A percentile compares a stretch with the other conserved stretches of the same genome.
These are phyloP conservation scores for Scheffersomyces amazonensis DNA, from an alignment of 805 yeast genomes.

Conservation along the genomic window DNA sequence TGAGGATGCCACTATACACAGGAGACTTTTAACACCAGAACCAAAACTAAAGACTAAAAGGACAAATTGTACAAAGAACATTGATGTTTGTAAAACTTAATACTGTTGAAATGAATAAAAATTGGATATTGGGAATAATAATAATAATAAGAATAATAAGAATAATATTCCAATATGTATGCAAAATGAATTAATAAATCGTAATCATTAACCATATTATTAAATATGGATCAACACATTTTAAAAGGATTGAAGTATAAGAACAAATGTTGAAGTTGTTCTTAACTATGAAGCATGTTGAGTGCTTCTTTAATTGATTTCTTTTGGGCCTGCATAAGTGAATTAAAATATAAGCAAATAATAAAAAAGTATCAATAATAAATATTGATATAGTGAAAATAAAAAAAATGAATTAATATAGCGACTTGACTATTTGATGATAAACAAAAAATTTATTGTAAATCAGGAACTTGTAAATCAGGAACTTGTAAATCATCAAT, in stretches of 20 bases:
- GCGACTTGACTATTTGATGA: background rate
- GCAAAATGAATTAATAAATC: constrained; percentile 1
- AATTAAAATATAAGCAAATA: constrained; percentile 8
- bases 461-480: constrained; percentile 2
- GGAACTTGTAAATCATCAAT: constrained; percentile 35
- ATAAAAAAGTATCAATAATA: constrained; percentile 1
- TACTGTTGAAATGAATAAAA: constrained; percentile 29
- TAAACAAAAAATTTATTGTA: background rate
- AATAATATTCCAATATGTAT: background rate
- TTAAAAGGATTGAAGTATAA: constrained; percentile 4
- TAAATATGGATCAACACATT: constrained; percentile 2
- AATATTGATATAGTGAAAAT: background rate
- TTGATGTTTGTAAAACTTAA: constrained; percentile 5
- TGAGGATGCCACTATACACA: constrained; percentile 48
- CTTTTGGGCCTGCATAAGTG: constrained; percentile 19
- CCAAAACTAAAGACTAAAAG: background rate
- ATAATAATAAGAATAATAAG: background rate
- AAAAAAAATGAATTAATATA: constrained; percentile 1
- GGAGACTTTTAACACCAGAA: constrained; percentile 9
- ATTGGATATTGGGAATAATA: background rate
- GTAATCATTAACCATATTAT: constrained; percentile 1
- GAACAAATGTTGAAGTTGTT: constrained; percentile 24
- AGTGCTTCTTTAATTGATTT: constrained; percentile 17
- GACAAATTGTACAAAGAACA: constrained; percentile 9
- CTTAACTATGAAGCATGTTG: constrained; percentile 28